phyloP scores from a whole-genome alignment of 2,329 filamentous ascomycete genomes.

The Lasiodiplodia sp. region DNA sequence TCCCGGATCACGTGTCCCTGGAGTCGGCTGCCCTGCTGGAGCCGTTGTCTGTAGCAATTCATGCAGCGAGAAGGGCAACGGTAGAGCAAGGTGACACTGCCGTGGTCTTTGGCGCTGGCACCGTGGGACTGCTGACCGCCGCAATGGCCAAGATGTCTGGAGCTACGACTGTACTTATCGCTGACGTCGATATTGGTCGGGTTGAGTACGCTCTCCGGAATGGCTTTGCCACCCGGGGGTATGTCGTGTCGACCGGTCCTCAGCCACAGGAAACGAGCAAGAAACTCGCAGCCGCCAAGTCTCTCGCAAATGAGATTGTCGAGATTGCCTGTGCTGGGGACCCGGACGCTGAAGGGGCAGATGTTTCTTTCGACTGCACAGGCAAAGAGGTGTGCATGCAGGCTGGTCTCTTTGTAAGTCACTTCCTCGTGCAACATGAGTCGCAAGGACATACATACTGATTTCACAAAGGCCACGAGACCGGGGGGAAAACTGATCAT shows the following conservation, averaged over 20 bases:
- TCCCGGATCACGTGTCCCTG: conserved; percentile 49
- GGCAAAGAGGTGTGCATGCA: conserved; percentile 54
- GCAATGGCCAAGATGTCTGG: conserved; percentile 51
- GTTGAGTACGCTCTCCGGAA: conserved; percentile 50
- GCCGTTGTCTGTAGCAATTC: conserved; percentile 84
- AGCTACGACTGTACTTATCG: conserved; percentile 50
- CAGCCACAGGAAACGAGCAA: conserved; percentile 30
- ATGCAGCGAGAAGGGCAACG: conserved; percentile 77
- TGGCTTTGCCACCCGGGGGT: conserved; percentile 49
- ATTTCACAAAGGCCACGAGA: conserved; percentile 44
- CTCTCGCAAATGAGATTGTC: conserved; percentile 46
- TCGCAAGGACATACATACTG: neutral
- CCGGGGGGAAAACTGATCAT: conserved; percentile 62
- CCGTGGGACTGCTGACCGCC: conserved; percentile 54
- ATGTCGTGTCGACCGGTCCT: conserved; percentile 34
- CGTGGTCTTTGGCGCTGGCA: conserved; percentile 86
- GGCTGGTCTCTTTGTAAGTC: conserved; percentile 50
- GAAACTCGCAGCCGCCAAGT: conserved; percentile 45
- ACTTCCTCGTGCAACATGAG: no score
- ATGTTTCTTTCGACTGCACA: conserved; percentile 52
- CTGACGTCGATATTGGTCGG: conserved; percentile 49
- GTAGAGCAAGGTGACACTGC: conserved; percentile 78
- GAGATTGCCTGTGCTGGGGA: conserved; percentile 47
- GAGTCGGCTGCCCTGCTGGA: conserved; percentile 50
- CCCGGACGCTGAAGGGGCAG: conserved; percentile 48